Base-by-base conservation (phyloP, 352 stramenopile species). In the Globisporangium iwayamae region DNA sequence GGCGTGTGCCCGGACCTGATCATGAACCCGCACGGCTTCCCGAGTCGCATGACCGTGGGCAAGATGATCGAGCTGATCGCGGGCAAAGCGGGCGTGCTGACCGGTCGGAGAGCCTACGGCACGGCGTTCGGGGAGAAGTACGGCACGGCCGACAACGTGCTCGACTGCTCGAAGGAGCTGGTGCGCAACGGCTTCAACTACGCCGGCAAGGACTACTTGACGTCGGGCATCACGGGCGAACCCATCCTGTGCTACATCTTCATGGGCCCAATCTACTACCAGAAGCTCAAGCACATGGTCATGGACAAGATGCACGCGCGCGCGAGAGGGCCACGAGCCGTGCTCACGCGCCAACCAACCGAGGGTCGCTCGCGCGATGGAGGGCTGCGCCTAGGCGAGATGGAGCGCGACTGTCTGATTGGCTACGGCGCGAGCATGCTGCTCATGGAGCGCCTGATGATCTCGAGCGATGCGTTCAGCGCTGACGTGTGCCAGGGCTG, bases 241-340 rank as follows among this genome's bases (percentile, higher is more conserved):
- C 95, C 97, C 4, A 89, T 99, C 20, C 81, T 98, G 78, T 98
- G 97, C 56, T 99, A 99, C 80, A 98, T 99, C 67, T 99, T 99
- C 73, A 98, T 98, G 68, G 98, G 98, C 1, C 98, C 98, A 28
- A 96, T 99, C 20, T 99, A 99, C 75, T 99, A 99, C 75, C 98
- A 99, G 77, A 99, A 99, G 76, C 85, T 99, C 18, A 99, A 99
- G 83, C 98, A 99, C 76, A 99, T 99, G 98, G 98, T 99, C n/a
- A 97, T 99, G 84, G 98, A 99, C 81, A 99, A 99, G 83, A 99
- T 99, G 89, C 98, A 99, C 75, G 97, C 98, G 20, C 89, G 98
- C 65, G 94, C 97, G 18, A 85, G 97, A 48, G 97, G 97, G 16
- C 97, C 97, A 38, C 88, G 96, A 28, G 97, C 96, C 3, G 88